These are phyloP conservation scores for Tolypocladium guangdongense DNA, from an alignment of 2,329 filamentous ascomycete genomes.

Conservation along the genomic window DNA sequence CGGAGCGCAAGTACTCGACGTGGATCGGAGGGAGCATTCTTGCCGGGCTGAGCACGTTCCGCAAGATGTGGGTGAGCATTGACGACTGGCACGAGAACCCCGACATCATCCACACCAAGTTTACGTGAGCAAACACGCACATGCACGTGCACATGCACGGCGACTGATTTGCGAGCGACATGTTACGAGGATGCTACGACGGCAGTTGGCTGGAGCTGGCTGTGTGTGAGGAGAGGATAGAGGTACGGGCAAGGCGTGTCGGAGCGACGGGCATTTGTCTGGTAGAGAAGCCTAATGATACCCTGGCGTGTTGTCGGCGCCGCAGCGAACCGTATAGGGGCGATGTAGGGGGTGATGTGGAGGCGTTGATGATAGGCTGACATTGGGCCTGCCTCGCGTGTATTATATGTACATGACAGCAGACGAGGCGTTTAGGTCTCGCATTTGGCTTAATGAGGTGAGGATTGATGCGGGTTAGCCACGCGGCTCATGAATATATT, in stretches of 20 bases:
- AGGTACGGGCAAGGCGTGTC: background rate
- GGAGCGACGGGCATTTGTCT: background rate
- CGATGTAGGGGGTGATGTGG: background rate
- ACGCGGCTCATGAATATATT: conserved; percentile 2
- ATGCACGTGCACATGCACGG: background rate
- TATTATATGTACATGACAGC: background rate
- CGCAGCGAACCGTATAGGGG: background rate
- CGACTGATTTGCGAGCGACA: background rate
- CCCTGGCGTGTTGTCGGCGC: background rate
- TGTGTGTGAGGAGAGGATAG: background rate
- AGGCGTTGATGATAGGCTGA: background rate
- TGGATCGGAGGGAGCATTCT: conserved; percentile 99
- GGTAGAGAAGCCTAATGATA: conserved; percentile 2
- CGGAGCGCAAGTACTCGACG: conserved; percentile 95
- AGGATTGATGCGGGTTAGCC: background rate
- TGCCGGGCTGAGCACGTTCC: conserved; percentile 91
- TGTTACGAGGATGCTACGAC: background rate
- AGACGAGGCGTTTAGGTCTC: background rate
- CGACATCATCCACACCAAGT: conserved; percentile 97
- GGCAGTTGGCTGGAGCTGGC: background rate
- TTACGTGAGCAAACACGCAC: conserved; percentile 52
- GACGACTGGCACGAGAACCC: conserved; percentile 99
- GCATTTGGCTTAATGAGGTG: background rate
- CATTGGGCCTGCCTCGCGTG: background rate
- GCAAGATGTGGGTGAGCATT: conserved; percentile 99